Evolutionary conservation across 805 yeast genomes (phyloP).

Genomic region (Wickerhamomyces sydowiorum): DNA sequence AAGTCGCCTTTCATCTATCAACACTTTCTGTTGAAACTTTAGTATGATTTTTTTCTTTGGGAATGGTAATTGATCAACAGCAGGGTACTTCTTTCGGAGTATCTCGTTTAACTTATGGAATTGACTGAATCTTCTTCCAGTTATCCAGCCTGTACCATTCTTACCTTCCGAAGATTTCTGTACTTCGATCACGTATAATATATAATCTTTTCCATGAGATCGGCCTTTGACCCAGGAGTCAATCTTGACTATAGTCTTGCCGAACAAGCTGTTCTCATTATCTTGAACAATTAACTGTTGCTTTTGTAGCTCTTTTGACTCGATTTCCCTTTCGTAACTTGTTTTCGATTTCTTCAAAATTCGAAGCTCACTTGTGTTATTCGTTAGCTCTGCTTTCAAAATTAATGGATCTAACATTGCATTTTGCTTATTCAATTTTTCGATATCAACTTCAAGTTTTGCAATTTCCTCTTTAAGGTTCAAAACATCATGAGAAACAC

Average conservation of each 20-base stretch:
- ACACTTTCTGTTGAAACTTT: constrained; percentile 58
- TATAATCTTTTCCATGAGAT: constrained; percentile 55
- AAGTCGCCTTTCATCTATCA: constrained; percentile 57
- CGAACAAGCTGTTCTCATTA: constrained; percentile 69
- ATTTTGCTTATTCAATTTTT: constrained; percentile 53
- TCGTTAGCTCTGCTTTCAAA: constrained; percentile 79
- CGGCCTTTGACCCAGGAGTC: constrained; percentile 42
- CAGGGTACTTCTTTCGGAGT: constrained; percentile 46
- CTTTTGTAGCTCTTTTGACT: constrained; percentile 62
- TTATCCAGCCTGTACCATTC: constrained; percentile 75
- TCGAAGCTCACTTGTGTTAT: constrained; percentile 63
- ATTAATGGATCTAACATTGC: constrained; percentile 61
- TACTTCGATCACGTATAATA: constrained; percentile 73
- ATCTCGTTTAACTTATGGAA: constrained; percentile 68
- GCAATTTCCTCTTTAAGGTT: constrained; percentile 63
- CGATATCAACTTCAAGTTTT: constrained; percentile 51
- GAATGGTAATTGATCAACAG: constrained; percentile 46
- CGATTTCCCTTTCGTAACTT: constrained; percentile 68
- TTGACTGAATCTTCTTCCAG: constrained; percentile 86
- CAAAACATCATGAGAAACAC: constrained; percentile 67
- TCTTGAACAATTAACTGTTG: constrained; percentile 84
- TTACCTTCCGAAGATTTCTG: constrained; percentile 43
- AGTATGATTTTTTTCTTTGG: constrained; percentile 59
- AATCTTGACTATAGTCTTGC: constrained; percentile 50
- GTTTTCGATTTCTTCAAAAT: constrained; percentile 62